A percentile compares a stretch with the other conserved stretches of the same genome.
phyloP scores from a whole-genome alignment of 345 rosid genomes.

The Pistacia vera region DNA sequence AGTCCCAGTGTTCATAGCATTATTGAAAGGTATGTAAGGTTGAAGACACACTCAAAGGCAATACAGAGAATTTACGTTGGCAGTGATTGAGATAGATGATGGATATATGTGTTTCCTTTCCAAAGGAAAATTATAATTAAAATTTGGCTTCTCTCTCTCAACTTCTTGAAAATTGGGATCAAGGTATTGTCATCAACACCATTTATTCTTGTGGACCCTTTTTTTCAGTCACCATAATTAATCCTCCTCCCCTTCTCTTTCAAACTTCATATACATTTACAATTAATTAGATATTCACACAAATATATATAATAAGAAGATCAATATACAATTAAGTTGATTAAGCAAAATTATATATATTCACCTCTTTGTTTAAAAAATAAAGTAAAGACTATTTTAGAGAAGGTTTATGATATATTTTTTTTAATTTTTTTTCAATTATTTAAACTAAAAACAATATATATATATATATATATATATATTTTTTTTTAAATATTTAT shows the following conservation, averaged over 20 bases:
- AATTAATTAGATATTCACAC: too few relatives aligned
- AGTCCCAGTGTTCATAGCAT: too few relatives aligned
- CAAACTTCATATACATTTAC: not conserved
- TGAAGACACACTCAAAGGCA: constrained; percentile 12
- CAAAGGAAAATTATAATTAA: constrained; percentile 14
- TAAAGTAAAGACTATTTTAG: too few relatives aligned
- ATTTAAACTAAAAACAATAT: too few relatives aligned
- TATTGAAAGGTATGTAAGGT: constrained; percentile 19
- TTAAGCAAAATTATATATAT: too few relatives aligned
- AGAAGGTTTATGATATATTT: too few relatives aligned
- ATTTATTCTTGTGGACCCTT: constrained; percentile 63
- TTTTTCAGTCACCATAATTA: constrained; percentile 6
- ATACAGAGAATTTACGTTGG: constrained; percentile 31
- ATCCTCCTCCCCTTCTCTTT: not conserved
- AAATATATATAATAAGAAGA: too few relatives aligned
- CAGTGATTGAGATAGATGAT: constrained; percentile 38
- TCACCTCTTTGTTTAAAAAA: too few relatives aligned
- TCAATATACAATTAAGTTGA: too few relatives aligned
- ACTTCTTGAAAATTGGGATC: constrained; percentile 55
- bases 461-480: too few relatives aligned
- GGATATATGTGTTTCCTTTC: constrained; percentile 17
- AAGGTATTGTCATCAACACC: constrained; percentile 40
- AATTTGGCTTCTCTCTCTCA: constrained; percentile 7
- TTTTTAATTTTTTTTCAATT: too few relatives aligned
- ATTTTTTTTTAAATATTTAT: too few relatives aligned